These are phyloP conservation scores for Geotrichum bryndzae DNA, from an alignment of 1,139 yeast species.

Conservation along the genomic window DNA sequence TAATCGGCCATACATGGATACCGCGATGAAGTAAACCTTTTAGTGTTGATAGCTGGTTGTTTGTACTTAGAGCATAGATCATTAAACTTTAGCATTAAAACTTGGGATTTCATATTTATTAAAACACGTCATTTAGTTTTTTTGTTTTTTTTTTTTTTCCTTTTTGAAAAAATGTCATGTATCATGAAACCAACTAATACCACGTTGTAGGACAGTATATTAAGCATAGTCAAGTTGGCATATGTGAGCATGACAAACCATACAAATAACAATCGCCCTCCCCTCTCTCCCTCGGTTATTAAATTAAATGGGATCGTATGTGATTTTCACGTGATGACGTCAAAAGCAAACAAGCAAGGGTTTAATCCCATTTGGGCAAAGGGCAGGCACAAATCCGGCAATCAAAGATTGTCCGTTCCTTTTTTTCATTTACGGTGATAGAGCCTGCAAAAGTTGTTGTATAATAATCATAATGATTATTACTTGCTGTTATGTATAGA, in stretches of 20 bases:
- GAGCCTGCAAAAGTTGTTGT: no score
- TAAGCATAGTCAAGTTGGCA: no score
- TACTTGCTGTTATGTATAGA: no score
- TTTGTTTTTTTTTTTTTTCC: no score
- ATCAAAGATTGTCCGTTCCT: neutral
- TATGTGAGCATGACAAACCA: no score
- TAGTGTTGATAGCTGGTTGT: neutral
- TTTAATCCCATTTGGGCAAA: neutral
- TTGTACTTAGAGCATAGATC: neutral
- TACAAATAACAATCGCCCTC: no score
- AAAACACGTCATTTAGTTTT: neutral
- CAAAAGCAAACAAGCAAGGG: neutral
- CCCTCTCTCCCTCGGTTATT: neutral
- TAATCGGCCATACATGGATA: neutral
- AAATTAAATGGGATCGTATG: no score
- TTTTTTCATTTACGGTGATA: neutral
- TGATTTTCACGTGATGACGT: neutral
- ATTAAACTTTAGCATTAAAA: neutral
- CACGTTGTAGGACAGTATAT: no score
- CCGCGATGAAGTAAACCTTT: neutral
- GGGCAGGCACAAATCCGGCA: neutral
- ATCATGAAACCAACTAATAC: no score
- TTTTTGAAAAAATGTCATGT: no score
- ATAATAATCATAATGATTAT: neutral
- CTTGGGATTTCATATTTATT: neutral